Base-by-base conservation (phyloP, 2,329 filamentous ascomycete species). In the Mycosphaerella sp. region DNA sequence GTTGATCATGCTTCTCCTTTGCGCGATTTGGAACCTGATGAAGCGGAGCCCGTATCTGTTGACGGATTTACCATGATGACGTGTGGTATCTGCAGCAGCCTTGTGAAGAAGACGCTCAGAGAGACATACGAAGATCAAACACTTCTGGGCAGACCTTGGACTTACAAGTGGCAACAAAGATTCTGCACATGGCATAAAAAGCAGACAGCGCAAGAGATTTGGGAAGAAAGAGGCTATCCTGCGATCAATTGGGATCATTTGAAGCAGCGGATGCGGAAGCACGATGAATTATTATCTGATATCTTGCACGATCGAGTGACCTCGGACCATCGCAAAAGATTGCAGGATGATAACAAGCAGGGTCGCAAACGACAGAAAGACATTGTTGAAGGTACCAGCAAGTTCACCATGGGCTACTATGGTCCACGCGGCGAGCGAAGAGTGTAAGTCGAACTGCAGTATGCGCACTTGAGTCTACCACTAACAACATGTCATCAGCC, bases 131-230 rank as follows among this genome's bases (percentile, higher is more conserved):
- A 67, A 44, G 60, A 62, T 40, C 44, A 59, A 13, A 52, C 57
- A 18, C 52, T 51, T 13, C 44, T 49, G 13, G 57, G 58, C 16
- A 52, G 54, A 17, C 49, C 56, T 8, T 57, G 65, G 58, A 64
- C 49, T 18, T 61, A 63, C 44, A 62, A 62, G 35, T 63, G 62
- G 57, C 65, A 68, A 52, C 53, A 62, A 42, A 55, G 59, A 2
- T 70, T 70, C 49, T 70, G 68, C 50, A 53, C 47, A 16, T 62
- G 59, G 30, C 68, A 70, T 56, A 60, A 59, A 25, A 54, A 54
- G 18, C 53, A 58, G 8, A 52, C 52, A 6, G 67, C 67, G n/a
- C 43, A 56, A 34, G 51, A 57, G 6, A 49, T 54, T 13, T 69
- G 66, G 64, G 25, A 53, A 21, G 59, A 61, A 37, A 52, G 60